These are phyloP conservation scores for Boletus rubescentipes DNA, from an alignment of 768 basidiomycete genomes.

Conservation along the genomic window DNA sequence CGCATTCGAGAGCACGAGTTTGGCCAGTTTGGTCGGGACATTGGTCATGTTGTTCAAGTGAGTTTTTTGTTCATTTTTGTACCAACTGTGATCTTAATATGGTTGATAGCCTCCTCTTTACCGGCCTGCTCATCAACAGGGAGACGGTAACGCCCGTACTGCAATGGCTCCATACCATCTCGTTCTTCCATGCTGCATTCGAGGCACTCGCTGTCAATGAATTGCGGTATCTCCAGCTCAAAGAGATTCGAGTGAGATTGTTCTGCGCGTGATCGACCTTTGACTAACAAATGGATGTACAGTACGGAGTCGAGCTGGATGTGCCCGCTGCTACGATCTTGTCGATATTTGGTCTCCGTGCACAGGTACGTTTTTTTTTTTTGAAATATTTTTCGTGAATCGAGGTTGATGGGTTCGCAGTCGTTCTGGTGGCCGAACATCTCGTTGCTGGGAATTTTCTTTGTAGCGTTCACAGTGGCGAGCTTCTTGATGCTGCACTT, in stretches of 20 bases:
- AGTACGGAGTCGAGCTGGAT: slow-evolving; percentile 97
- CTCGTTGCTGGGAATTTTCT: slow-evolving; percentile 80
- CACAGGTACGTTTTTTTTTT: slow-evolving; percentile 60
- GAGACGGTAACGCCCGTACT: slow-evolving; percentile 72
- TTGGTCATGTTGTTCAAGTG: slow-evolving; percentile 98
- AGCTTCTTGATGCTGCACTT: slow-evolving; percentile 83
- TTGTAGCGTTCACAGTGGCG: slow-evolving; percentile 69
- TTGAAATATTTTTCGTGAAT: neutral
- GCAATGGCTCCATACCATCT: slow-evolving; percentile 86
- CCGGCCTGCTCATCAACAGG: slow-evolving; percentile 92
- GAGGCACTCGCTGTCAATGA: slow-evolving; percentile 99
- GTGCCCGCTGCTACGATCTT: slow-evolving; percentile 95
- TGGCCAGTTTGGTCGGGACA: slow-evolving; percentile 93
- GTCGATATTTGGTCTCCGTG: slow-evolving; percentile 88
- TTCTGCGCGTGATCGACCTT: neutral
- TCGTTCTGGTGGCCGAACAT: slow-evolving; percentile 99
- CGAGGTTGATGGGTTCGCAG: slow-evolving; percentile 29
- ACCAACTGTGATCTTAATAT: slow-evolving; percentile 6
- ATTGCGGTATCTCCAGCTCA: slow-evolving; percentile 87
- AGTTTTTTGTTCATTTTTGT: slow-evolving; percentile 32
- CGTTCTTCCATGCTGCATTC: slow-evolving; percentile 99
- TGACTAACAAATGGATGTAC: slow-evolving; percentile 11
- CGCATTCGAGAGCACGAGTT: slow-evolving; percentile 78
- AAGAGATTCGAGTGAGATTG: slow-evolving; percentile 75
- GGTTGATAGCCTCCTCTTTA: slow-evolving; percentile 78